phyloP scores from a whole-genome alignment of 257 asterid genomes.

The Asclepias syriaca region DNA sequence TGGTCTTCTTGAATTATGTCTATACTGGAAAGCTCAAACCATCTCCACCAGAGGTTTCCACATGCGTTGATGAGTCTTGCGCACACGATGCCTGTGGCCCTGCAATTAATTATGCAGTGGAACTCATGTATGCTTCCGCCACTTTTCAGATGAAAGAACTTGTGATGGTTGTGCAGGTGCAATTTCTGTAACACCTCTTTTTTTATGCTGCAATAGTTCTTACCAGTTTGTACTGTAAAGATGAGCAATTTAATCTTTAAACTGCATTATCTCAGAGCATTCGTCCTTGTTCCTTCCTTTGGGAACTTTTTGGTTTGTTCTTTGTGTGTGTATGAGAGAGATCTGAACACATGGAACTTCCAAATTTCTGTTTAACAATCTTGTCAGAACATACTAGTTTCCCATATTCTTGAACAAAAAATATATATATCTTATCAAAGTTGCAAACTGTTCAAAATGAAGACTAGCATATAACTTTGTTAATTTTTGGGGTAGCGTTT shows the following conservation, averaged over 20 bases:
- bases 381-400: background rate
- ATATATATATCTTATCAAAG: background rate
- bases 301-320: too few relatives aligned
- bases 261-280: background rate
- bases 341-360: background rate
- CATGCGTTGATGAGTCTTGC: constrained; percentile 74
- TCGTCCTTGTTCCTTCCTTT: background rate
- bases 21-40: constrained; percentile 70
- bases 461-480: background rate
- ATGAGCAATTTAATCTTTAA: background rate
- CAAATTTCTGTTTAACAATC: background rate
- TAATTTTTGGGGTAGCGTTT: background rate
- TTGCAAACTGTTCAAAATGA: background rate
- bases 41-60: constrained; percentile 62
- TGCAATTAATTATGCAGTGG: constrained; percentile 66
- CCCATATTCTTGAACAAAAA: background rate
- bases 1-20: constrained; percentile 43
- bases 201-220: background rate
- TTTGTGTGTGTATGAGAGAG: background rate
- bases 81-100: constrained; percentile 84
- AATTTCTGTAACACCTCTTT: background rate
- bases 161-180: constrained; percentile 64
- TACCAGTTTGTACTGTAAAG: background rate
- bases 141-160: constrained; percentile 76
- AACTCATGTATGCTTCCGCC: constrained; percentile 82